Evolutionary conservation across 495 filamentous ascomycete species (phyloP), one percentile per base, ranked within the genome.

Genomic region (Aspergillus steynii): DNA sequence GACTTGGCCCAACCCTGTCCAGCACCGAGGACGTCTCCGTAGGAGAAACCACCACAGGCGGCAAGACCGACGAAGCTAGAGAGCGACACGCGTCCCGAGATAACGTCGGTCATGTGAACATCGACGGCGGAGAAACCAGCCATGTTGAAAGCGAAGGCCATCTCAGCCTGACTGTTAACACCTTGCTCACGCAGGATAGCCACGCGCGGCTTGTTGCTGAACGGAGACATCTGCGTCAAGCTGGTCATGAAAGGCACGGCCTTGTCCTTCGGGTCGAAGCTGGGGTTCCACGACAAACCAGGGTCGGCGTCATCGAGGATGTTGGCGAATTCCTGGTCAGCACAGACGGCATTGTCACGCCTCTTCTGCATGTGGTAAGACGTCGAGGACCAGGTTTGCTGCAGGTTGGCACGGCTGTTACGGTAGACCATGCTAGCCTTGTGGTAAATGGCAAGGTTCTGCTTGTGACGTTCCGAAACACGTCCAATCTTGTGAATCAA

Each of bases 1-100:
- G 89, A 92, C 71, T 93, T 93, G n/a, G 96, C 93, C 95, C 95
- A 99, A 53, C 96, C 95, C 65, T 90, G 88, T 34, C 95, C 95
- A 32, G 96, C 96, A 58, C 94, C 96, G 3, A 98, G 86, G 45
- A 97, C 92, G 62, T 99, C 95, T 68, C 95, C 96, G 74, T 96
- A 97, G 14, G 92, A 96, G 84, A 99, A 99, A 58, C 95, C 96
- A 64, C 95, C 96, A 65, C 93, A 96, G 61, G 93, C 93, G 29
- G 94, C 95, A 25, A 98, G 84, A 64, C 95, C 95, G 51, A 86
- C 86, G 65, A 96, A 97, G 65, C 84, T 86, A 60, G 87, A 80
- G 15, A 99, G 87, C 1, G 91, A 92, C 49, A 86, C 80, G 29
- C 86, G 85, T 28, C 87, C 89, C 15, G 83, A 83, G 65, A 97